phyloP scores from a whole-genome alignment of 2,329 filamentous ascomycete genomes.

The Claviceps paspali region DNA sequence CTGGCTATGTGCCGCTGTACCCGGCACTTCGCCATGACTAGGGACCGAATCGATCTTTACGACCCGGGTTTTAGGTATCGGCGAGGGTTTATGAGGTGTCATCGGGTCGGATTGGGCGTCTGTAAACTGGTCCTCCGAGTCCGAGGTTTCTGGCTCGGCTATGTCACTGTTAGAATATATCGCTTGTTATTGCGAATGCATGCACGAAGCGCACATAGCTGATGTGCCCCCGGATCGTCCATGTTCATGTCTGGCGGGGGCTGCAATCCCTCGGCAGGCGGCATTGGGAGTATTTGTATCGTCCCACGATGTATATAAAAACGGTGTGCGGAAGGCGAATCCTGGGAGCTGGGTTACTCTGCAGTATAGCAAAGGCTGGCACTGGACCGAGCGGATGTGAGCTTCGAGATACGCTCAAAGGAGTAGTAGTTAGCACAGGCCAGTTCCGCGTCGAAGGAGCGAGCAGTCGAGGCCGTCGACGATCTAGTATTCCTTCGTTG shows the following conservation, averaged over 20 bases:
- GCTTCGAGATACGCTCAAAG: no score
- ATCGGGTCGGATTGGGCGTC: constrained; percentile 42
- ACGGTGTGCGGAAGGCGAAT: not conserved
- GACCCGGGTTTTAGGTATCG: constrained; percentile 42
- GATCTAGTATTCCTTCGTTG: no score
- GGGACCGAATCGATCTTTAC: constrained; percentile 39
- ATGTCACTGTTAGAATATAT: constrained; percentile 11
- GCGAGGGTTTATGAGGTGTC: constrained; percentile 29
- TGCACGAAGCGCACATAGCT: constrained; percentile 30
- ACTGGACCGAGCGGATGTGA: no score
- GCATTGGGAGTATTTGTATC: constrained; percentile 11
- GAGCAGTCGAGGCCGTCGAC: not conserved
- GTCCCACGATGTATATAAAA: not conserved
- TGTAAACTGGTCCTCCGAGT: constrained; percentile 56
- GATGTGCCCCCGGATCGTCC: constrained; percentile 43
- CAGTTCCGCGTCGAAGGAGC: not conserved
- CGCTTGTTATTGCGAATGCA: not conserved
- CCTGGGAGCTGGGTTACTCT: no score
- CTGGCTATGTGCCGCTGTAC: constrained; percentile 40
- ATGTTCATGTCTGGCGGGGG: constrained; percentile 18
- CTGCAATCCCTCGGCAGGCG: constrained; percentile 16
- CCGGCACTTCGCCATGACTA: constrained; percentile 45
- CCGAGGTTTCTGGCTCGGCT: constrained; percentile 33
- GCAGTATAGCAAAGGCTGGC: no score
- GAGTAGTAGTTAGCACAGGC: no score